Percentiles rank a stretch among this genome's conserved stretches.
phyloP scores from a whole-genome alignment of 352 stramenopile genomes.

The Phytophthora meadii region DNA sequence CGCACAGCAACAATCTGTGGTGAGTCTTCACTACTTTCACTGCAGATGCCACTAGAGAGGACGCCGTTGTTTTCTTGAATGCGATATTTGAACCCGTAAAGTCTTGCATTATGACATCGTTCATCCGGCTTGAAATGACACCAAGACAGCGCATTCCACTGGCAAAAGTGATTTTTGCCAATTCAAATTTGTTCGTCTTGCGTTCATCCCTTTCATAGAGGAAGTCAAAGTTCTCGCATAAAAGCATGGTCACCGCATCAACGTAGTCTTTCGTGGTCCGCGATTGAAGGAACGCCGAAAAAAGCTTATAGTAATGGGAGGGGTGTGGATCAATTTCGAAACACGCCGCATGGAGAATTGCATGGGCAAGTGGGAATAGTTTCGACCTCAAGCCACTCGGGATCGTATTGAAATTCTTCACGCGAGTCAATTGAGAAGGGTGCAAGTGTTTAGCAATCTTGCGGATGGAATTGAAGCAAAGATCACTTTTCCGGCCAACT shows the following conservation, averaged over 20 bases:
- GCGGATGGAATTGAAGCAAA: not conserved
- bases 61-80: no score
- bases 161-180: not conserved
- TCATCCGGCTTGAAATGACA: no score
- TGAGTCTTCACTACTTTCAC: no score
- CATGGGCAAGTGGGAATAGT: not conserved
- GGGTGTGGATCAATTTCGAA: not conserved
- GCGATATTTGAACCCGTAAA: no score
- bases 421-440: not conserved
- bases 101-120: no score
- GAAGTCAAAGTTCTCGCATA: not conserved
- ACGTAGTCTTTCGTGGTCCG: not conserved
- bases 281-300: not conserved
- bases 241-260: not conserved
- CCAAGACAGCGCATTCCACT: not conserved
- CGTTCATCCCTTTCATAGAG: not conserved
- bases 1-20: no score
- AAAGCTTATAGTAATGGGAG: not conserved
- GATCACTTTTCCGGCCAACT: not conserved
- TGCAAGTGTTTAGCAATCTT: not conserved
- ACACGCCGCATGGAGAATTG: not conserved
- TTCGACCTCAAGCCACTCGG: not conserved
- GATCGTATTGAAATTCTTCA: not conserved
- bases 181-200: not conserved
- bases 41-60: no score